Evolutionary conservation across 163 green algal genomes (phyloP), one percentile per base, ranked within the genome.

Genomic region (Prototheca wickerhamii): DNA sequence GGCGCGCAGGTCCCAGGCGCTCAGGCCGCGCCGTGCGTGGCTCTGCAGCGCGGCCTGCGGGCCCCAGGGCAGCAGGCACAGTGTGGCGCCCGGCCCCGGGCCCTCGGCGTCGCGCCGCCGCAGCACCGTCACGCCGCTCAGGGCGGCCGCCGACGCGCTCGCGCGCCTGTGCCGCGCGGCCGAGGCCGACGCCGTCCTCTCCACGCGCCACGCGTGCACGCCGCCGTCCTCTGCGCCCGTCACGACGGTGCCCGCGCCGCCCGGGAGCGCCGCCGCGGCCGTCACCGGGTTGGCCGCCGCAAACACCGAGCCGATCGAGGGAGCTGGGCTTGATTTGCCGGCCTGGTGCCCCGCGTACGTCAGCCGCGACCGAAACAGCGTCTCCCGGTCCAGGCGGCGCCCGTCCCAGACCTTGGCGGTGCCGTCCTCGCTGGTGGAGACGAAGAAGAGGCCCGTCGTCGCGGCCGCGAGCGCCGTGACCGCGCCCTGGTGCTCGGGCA

Each of bases 371-470:
- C 74, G 73, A 70, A 95, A 95, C 37, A 75, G 82, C 20, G 92
- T 76, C 62, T 95, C 89, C 4, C 75, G 69, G 65, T 94, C 88
- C 54, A 95, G 68, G 5, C 82, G 77, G 0, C 82, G 76, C 20
- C 82, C 78, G 73, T 95, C 89, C 89, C 89, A 95, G 32, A 95
- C 73, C 76, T 94, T 94, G 37, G 86, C 75, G 0, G 86, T 95
- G 31, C 79, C 85, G 61, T 96, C 89, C 23, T 73, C 60, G 2
- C 76, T 89, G 3, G 81, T 84, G 17, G 62, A 85, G 31, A 79
- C 82, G 57, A 96, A 86, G 54, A 93, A 88, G 43, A 70, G 64
- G 18, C 77, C 79, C 21, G 75, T 73, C 33, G 58, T 57, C 0
- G 80, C 76, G 25, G 85, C 74, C 2, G 83, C 81, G 58, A 96